Evolutionary conservation across 176 grass and related monocot genomes (phyloP).

Genomic region (Hyparrhenia diplandra): DNA sequence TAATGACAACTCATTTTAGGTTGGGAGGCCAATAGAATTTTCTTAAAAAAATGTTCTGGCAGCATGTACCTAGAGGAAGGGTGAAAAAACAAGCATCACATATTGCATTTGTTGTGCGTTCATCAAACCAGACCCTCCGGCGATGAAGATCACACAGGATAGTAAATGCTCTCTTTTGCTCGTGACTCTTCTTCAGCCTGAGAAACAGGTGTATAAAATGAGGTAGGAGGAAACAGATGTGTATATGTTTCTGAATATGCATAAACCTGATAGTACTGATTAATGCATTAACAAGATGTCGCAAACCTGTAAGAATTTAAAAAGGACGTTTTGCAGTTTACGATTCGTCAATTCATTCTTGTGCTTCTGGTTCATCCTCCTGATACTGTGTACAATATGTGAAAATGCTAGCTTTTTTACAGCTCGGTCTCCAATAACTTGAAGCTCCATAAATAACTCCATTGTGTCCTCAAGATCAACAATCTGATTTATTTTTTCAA

Average conservation of each 20-base stretch:
- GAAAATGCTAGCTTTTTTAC: slow-evolving; percentile 91
- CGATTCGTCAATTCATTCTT: slow-evolving; percentile 80
- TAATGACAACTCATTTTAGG: slow-evolving; percentile 23
- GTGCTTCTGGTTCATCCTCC: slow-evolving; percentile 92
- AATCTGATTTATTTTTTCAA: slow-evolving; percentile 37
- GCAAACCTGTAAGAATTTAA: slow-evolving; percentile 65
- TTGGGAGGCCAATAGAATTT: not conserved
- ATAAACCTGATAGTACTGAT: not conserved
- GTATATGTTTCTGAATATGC: not conserved
- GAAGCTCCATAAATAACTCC: slow-evolving; percentile 93
- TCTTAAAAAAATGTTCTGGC: not conserved
- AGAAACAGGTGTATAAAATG: not conserved
- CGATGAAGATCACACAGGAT: slow-evolving; percentile 87
- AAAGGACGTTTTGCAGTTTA: slow-evolving; percentile 82
- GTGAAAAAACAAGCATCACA: slow-evolving; percentile 93
- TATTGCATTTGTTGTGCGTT: slow-evolving; percentile 84
- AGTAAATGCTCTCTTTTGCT: slow-evolving; percentile 88
- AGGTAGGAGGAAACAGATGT: not conserved
- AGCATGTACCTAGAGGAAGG: slow-evolving; percentile 64
- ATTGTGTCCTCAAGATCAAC: slow-evolving; percentile 77
- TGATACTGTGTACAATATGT: slow-evolving; percentile 80
- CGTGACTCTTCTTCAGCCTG: slow-evolving; percentile 80
- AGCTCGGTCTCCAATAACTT: slow-evolving; percentile 73
- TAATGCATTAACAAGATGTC: not conserved
- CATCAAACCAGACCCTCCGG: slow-evolving; percentile 94